phyloP scores from a whole-genome alignment of 441 rosid genomes.

The Bocquillonia castaneifolia region DNA sequence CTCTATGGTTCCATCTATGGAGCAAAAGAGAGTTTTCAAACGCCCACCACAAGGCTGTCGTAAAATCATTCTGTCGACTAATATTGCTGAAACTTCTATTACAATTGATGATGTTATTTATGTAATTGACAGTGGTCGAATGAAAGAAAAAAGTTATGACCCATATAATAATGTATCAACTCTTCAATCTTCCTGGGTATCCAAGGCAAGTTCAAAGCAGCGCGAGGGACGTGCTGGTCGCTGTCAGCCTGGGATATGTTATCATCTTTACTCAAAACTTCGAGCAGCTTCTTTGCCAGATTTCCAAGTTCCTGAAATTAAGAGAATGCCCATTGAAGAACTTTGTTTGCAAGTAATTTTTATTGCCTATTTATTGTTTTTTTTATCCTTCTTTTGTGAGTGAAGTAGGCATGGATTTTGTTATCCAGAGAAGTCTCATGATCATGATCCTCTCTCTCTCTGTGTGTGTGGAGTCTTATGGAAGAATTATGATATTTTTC shows the following conservation, averaged over 20 bases:
- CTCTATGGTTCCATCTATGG: constrained; percentile 85
- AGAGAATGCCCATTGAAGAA: constrained; percentile 90
- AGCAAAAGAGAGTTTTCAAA: constrained; percentile 78
- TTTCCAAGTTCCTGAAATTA: constrained; percentile 86
- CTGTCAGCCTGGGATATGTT: constrained; percentile 95
- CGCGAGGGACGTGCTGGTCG: constrained; percentile 98
- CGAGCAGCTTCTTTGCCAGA: constrained; percentile 81
- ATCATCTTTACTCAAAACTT: constrained; percentile 80
- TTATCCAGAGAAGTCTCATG: background rate
- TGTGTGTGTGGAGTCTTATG: too few species aligned
- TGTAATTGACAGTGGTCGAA: constrained; percentile 94
- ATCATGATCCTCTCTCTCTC: background rate
- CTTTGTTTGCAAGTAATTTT: constrained; percentile 82
- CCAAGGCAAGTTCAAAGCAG: constrained; percentile 95
- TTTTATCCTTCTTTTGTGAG: background rate
- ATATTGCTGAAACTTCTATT: constrained; percentile 91
- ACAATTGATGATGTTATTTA: constrained; percentile 96
- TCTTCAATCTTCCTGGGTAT: constrained; percentile 90
- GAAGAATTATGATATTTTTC: background rate
- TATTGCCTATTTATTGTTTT: background rate
- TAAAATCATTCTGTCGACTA: constrained; percentile 83
- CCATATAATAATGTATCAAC: constrained; percentile 89
- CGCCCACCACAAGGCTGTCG: constrained; percentile 82
- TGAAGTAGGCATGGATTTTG: background rate
- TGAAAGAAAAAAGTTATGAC: constrained; percentile 97